phyloP scores from a whole-genome alignment of 1,284 basidiomycete species.

The Omphalotus olearius region DNA sequence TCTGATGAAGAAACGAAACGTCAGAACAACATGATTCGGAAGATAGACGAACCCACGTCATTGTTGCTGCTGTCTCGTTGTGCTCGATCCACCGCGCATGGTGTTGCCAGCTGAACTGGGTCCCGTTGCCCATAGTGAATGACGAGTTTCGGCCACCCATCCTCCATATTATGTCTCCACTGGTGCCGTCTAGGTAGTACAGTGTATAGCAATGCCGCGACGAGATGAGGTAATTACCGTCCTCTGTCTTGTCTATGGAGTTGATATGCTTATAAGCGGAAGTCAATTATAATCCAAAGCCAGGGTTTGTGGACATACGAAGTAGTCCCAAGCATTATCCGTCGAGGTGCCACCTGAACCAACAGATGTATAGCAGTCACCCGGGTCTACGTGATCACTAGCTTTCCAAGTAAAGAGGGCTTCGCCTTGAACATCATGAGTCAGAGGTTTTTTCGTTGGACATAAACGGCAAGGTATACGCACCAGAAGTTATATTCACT shows the following conservation, averaged over 20 bases:
- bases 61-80: conserved; percentile 8
- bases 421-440: conserved; percentile 3
- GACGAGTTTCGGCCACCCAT: conserved; percentile 15
- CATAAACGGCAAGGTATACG: background rate
- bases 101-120: conserved; percentile 18
- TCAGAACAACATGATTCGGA: background rate
- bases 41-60: conserved; percentile 10
- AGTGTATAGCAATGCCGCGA: conserved; percentile 14
- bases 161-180: conserved; percentile 17
- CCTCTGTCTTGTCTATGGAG: conserved; percentile 12
- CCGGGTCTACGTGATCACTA: conserved; percentile 11
- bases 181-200: conserved; percentile 14
- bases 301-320: conserved; percentile 3
- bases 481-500: conserved; percentile 7
- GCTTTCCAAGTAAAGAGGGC: conserved; percentile 13
- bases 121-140: conserved; percentile 14
- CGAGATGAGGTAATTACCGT: conserved; percentile 18
- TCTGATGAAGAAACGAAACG: background rate
- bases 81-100: conserved; percentile 15
- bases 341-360: conserved; percentile 1
- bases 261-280: conserved; percentile 10
- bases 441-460: background rate
- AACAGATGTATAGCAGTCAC: conserved; percentile 7
- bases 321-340: conserved; percentile 11
- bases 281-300: background rate